Percentiles rank a stretch among this genome's conserved stretches.
These are phyloP conservation scores for Trichoderma parareesei DNA, from an alignment of 495 filamentous ascomycete species.

Conservation along the genomic window DNA sequence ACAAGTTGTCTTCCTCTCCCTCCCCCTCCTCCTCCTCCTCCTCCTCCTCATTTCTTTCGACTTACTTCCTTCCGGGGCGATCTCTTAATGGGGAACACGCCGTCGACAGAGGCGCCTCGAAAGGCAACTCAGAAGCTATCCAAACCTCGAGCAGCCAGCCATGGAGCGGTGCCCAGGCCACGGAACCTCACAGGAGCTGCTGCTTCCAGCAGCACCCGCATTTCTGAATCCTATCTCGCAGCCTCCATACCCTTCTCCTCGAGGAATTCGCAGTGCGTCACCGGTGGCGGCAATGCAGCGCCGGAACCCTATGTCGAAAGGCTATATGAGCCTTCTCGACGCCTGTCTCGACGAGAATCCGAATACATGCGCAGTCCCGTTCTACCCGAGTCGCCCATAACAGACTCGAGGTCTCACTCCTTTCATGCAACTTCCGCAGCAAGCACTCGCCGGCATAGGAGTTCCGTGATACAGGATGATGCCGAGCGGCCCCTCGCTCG, in stretches of 20 bases:
- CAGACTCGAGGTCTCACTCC: neutral
- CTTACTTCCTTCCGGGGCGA: slow-evolving; percentile 2
- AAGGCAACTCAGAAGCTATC: slow-evolving; percentile 36
- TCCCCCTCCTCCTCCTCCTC: no score
- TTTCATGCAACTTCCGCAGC: neutral
- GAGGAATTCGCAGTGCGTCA: neutral
- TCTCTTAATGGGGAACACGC: slow-evolving; percentile 37
- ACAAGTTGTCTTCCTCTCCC: neutral
- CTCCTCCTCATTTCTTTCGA: neutral
- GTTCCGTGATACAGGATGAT: neutral
- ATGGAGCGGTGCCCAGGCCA: slow-evolving; percentile 13
- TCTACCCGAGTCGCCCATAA: neutral
- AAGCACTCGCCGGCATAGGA: neutral
- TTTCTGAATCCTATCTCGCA: neutral
- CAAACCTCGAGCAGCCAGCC: slow-evolving; percentile 37
- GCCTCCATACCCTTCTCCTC: neutral
- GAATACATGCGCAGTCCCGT: slow-evolving; percentile 4
- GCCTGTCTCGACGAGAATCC: neutral
- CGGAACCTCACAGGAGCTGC: slow-evolving; percentile 2
- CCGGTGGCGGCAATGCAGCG: neutral
- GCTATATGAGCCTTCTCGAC: slow-evolving; percentile 2
- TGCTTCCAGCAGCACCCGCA: neutral
- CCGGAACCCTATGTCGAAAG: neutral
- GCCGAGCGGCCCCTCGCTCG: neutral
- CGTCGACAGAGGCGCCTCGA: slow-evolving; percentile 31